Evolutionary conservation across 306 rosid genomes (phyloP).

Genomic region (Acmispon strigosus): DNA sequence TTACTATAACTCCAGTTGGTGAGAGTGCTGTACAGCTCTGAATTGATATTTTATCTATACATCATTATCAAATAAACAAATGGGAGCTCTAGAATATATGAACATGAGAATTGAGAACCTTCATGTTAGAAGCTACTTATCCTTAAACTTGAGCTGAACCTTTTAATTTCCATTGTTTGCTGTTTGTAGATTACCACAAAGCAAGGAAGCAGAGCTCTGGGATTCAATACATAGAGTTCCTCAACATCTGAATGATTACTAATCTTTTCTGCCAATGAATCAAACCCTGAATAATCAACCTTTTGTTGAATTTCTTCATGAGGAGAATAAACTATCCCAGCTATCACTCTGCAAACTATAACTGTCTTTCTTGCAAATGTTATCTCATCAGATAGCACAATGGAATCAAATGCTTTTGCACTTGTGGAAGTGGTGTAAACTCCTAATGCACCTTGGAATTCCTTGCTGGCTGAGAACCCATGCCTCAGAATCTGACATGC

Average conservation of each 20-base stretch:
- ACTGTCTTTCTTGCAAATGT: constrained; percentile 29
- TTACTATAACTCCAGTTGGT: neutral
- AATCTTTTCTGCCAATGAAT: constrained; percentile 35
- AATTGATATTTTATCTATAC: neutral
- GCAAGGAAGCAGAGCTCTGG: constrained; percentile 56
- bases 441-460: constrained; percentile 27
- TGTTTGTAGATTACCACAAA: constrained; percentile 45
- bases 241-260: constrained; percentile 26
- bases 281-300: constrained; percentile 21
- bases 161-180: constrained; percentile 1
- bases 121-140: neutral
- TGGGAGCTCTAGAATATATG: neutral
- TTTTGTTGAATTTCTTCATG: constrained; percentile 16
- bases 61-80: neutral
- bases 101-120: neutral
- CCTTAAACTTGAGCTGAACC: neutral
- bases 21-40: neutral
- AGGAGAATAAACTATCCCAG: constrained; percentile 39
- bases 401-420: constrained; percentile 39
- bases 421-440: constrained; percentile 37
- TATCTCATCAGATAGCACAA: constrained; percentile 1
- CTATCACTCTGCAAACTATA: constrained; percentile 61
- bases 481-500: constrained; percentile 46
- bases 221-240: constrained; percentile 36
- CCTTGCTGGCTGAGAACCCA: constrained; percentile 34